Base-by-base conservation (phyloP, 1,139 yeast species). In the Scheffersomyces quercinus region DNA sequence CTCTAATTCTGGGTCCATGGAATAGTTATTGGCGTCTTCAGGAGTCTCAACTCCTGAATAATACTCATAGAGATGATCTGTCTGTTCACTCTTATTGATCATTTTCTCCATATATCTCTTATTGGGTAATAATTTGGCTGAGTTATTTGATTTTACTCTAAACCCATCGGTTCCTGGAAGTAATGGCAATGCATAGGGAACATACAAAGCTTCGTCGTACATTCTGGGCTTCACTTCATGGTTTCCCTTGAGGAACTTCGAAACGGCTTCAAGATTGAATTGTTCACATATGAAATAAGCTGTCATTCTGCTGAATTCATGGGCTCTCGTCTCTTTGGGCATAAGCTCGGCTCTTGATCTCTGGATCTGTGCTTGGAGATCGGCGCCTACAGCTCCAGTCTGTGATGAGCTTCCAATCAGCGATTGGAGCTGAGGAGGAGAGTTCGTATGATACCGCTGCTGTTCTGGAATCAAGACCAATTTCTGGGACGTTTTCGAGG, bases 221-320 rank as follows among this genome's bases (percentile, higher is more conserved):
- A 87, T 62, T 47, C 97, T 70, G 1, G 97, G 96, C 20, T 88
- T 79, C 2, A 90, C 95, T 55, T 84, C 84, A 62, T 91, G 98
- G 42, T 84, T 75, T 12, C 77, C 73, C 37, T 78, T 71, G 36
- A 91, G 65, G 55, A 88, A 91, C 42, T 77, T 75, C 1, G 86
- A 76, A 1, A 89, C 81, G 2, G 80, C 73, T 33, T 75, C 73
- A 41, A 91, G 66, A 54, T 87, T 76, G 58, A 90, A 84, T 16
- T 87, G 89, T 45, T 89, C 97, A 24, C 96, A 83, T 7, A 90
- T 83, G 53, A 89, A 81, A 62, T 91, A 91, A 0, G 97, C 97
- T 0, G 98, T 90, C 52, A 90, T 89, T 47, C 98, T 67, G 29
- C 96, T 83, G 52, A 85, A 79, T 51, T 82, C 87, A 33, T 78